These are phyloP conservation scores for Spergularia marina DNA, from an alignment of 148 eudicot species.

Conservation along the genomic window DNA sequence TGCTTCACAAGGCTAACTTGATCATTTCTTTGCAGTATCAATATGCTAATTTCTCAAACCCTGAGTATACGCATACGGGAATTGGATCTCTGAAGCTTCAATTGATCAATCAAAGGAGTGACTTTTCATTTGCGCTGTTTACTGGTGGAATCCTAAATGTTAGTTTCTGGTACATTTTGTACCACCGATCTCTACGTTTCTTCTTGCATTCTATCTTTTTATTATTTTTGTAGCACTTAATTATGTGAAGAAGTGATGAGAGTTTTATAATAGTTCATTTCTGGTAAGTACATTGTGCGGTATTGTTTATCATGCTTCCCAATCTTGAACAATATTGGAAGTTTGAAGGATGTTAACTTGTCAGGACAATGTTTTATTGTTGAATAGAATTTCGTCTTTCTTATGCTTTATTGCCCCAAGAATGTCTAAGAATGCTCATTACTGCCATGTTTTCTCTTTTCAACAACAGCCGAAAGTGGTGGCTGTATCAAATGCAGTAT, in stretches of 20 bases:
- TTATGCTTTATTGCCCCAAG: too few relatives aligned
- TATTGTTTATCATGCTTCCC: too few relatives aligned
- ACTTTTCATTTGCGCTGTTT: conserved; percentile 76
- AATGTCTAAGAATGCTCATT: not conserved
- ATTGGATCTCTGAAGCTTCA: conserved; percentile 66
- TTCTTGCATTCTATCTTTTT: not conserved
- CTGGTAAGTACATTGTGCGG: too few relatives aligned
- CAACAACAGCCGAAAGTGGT: conserved; percentile 70
- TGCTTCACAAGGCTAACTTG: too few relatives aligned
- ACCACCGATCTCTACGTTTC: not conserved
- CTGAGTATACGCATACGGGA: conserved; percentile 52
- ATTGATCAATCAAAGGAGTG: conserved; percentile 82
- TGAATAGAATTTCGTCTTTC: too few relatives aligned
- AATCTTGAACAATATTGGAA: too few relatives aligned
- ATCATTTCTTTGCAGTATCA: conserved; percentile 51
- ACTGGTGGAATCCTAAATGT: conserved; percentile 72
- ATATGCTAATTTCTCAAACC: conserved; percentile 64
- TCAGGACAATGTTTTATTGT: too few relatives aligned
- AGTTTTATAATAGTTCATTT: too few relatives aligned
- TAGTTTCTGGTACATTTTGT: not conserved
- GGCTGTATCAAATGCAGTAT: conserved; percentile 59
- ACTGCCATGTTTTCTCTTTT: conserved; percentile 4
- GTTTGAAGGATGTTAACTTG: too few relatives aligned
- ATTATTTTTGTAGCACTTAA: not conserved
- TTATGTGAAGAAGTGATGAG: not conserved